Base-by-base conservation (phyloP, 805 yeast genomes). In the Monosporozyma servazzii region DNA sequence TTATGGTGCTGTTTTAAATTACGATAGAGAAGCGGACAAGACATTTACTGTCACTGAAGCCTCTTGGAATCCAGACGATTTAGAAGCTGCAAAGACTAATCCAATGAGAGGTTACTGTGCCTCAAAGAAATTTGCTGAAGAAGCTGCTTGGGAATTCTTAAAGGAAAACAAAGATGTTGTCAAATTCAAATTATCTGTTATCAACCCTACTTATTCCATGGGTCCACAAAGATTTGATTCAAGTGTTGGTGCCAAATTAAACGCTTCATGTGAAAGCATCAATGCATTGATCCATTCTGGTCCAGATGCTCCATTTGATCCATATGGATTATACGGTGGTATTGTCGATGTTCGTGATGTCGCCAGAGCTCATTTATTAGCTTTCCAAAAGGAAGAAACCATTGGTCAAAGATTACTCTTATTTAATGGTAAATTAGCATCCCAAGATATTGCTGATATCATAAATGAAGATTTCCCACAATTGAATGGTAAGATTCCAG, bases 41-140 rank as follows among this genome's bases (percentile, higher is more conserved):
- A 58, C 60, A 7, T 65, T 67, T 39, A 63, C 66, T 18, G 68
- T 70, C 54, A 71, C 71, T 31, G 83, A 79, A 56, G 67, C 68
- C 15, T 65, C 71, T 27, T 79, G 84, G 80, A 80, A 80, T 53
- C 77, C 75, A 43, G 68, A 77, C 29, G 71, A 79, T n/a, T 75
- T 76, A 73, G 79, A 76, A 48, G 73, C 73, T 51, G 72, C 73
- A 49, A 55, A 52, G 21, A 58, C 64, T 7, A 59, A 64, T 42
- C 72, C 75, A 2, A 56, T 61, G 20, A 53, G 53, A 44, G 84
- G 81, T 2, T 80, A 81, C 63, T 57, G 74, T 51, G 86, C 79
- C 3, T 79, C 85, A n/a, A 80, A 80, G 64, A 78, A 76, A 40
- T 74, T 75, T 53, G 84, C 86, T 17, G 88, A 83, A 60, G 65